Evolutionary conservation across 2,329 filamentous ascomycete genomes (phyloP).

Genomic region (Hirsutella thompsonii): DNA sequence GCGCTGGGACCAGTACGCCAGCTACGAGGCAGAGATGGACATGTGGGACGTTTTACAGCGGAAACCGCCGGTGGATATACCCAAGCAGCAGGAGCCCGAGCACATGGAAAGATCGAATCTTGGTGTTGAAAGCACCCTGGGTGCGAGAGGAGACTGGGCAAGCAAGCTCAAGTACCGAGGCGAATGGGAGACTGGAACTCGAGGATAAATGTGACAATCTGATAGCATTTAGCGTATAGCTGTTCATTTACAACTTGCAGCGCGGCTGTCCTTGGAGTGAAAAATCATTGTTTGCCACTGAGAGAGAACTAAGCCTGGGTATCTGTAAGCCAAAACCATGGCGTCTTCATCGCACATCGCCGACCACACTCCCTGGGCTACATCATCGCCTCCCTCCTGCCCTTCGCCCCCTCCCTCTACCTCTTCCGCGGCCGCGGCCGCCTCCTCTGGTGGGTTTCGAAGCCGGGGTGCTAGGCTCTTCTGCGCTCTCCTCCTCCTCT

Average conservation of each 20-base stretch:
- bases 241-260: too few species aligned
- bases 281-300: too few species aligned
- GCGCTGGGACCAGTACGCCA: conserved; percentile 24
- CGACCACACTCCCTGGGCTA: not conserved
- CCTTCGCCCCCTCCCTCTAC: conserved; percentile 18
- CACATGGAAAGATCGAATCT: conserved; percentile 13
- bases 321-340: not conserved
- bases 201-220: not conserved
- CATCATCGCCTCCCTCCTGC: conserved; percentile 12
- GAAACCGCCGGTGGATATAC: conserved; percentile 20
- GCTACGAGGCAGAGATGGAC: conserved; percentile 26
- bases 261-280: too few species aligned
- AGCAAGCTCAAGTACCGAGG: conserved; percentile 19
- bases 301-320: too few species aligned
- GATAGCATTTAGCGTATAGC: not conserved
- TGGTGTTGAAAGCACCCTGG: conserved; percentile 22
- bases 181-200: conserved; percentile 28
- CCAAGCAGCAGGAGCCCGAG: conserved; percentile 16
- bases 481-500: conserved; percentile 19
- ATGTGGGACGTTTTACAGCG: conserved; percentile 32
- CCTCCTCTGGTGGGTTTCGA: conserved; percentile 22
- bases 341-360: not conserved
- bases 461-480: conserved; percentile 24
- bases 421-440: conserved; percentile 19
- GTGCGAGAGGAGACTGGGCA: conserved; percentile 26